Conservation (phyloP, 2,329 filamentous ascomycete genomes). For the Botrytis byssoidea region DNA sequence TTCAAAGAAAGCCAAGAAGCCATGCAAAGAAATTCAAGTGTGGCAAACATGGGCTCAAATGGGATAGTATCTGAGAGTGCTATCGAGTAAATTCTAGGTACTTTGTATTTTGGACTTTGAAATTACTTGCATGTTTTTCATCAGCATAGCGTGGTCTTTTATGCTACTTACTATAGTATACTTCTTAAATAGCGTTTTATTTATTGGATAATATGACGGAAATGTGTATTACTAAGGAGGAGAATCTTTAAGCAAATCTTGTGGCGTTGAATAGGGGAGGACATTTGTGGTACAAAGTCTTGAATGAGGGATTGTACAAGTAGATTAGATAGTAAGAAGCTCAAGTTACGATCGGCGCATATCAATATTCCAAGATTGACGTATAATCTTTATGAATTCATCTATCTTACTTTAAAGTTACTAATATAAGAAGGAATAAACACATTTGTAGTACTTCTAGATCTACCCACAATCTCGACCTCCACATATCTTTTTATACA, state of each 20-base stretch:
- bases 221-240: slow-evolving; percentile 7
- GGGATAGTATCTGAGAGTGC: slow-evolving; percentile 32
- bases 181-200: slow-evolving; percentile 7
- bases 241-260: not conserved
- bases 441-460: not conserved
- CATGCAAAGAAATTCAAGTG: slow-evolving; percentile 31
- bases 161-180: not conserved
- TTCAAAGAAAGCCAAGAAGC: slow-evolving; percentile 60
- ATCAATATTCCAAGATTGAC: not conserved
- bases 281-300: not conserved
- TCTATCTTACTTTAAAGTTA: not conserved
- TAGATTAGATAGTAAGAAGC: slow-evolving; percentile 1
- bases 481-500: not conserved
- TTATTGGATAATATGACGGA: slow-evolving; percentile 1
- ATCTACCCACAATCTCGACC: not conserved
- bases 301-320: not conserved
- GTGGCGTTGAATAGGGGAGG: not conserved
- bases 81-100: slow-evolving; percentile 25
- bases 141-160: not conserved
- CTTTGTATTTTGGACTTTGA: not conserved
- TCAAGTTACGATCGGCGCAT: not conserved
- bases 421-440: not conserved
- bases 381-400: not conserved
- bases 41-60: slow-evolving; percentile 27
- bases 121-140: not conserved